Evolutionary conservation across 1,139 yeast species (phyloP).

Genomic region (Debaryomycetaceae sp.): DNA sequence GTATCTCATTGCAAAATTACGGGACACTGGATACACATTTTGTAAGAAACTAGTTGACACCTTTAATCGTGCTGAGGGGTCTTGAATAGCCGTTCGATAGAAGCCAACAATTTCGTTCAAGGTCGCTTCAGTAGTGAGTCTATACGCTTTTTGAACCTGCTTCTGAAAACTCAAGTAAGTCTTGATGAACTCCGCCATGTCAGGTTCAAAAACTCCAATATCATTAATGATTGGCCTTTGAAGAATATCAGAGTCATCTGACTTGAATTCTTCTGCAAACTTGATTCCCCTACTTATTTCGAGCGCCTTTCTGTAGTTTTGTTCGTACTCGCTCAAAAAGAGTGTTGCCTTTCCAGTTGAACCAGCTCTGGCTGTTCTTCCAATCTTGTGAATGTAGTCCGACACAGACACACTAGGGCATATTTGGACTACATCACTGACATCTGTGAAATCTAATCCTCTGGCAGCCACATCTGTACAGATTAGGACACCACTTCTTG

Average conservation of each 20-base stretch:
- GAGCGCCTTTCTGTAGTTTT: constrained; percentile 44
- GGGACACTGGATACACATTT: constrained; percentile 9
- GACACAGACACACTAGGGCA: constrained; percentile 72
- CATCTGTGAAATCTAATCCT: constrained; percentile 91
- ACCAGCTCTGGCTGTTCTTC: constrained; percentile 96
- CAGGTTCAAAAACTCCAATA: constrained; percentile 10
- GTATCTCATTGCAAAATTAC: constrained; percentile 15
- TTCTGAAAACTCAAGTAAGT: constrained; percentile 33
- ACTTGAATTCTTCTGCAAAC: constrained; percentile 33
- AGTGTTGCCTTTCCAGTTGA: constrained; percentile 64
- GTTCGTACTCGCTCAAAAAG: constrained; percentile 48
- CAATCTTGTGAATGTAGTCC: constrained; percentile 87
- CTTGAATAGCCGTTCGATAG: constrained; percentile 10
- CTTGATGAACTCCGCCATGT: constrained; percentile 17
- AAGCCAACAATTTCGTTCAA: constrained; percentile 8
- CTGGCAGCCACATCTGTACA: constrained; percentile 95
- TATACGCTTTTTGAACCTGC: constrained; percentile 25
- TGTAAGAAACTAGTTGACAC: constrained; percentile 7
- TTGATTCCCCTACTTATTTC: constrained; percentile 44
- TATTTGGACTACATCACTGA: constrained; percentile 76
- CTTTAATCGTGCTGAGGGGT: constrained; percentile 11
- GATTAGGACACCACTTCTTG: constrained; percentile 56
- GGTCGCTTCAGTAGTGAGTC: constrained; percentile 15
- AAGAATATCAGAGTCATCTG: constrained; percentile 10
- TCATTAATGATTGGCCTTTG: constrained; percentile 8